Base-by-base conservation (phyloP, 371 early-diverging fungal genomes). In the Mortierella sp. region DNA sequence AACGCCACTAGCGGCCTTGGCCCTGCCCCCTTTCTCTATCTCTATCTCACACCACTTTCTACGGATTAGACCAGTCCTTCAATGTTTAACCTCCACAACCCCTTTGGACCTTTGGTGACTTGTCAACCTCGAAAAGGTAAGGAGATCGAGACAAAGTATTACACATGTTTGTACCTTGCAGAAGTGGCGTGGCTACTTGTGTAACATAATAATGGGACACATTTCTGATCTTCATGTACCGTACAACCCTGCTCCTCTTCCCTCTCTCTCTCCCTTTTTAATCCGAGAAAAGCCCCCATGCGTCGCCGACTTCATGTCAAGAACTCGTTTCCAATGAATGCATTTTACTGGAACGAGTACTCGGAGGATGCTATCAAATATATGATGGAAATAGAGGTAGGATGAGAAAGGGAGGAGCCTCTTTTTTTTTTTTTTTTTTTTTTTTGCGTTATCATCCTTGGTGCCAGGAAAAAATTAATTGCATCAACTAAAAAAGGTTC, bases 351-450 rank as follows among this genome's bases (percentile, higher is more conserved):
- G 77, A 48, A 67, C 12, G 77, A 76, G 52, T 76, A 76, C 21
- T 55, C 68, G 19, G 61, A 68, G 23, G 77, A 76, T 25, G 64
- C 77, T 11, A 47, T 76, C 26, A 61, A 60, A 7, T 72, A 76
- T 30, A 47, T 76, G 6, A 53, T 60, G 18, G 77, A 76, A 57
- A 72, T 76, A 29, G 77, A 76, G 68, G 77, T 71, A 72, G 23
- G 1, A 15, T 44, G 2, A 5, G 14, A 19, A n/a, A n/a, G n/a
- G n/a, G n/a, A n/a, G n/a, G n/a, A n/a, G n/a, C n/a, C 15, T 29
- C 12, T 12, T 14, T n/a, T 18, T 15, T 30, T 2, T n/a, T 12
- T 1, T 9, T 46, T 2, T 6, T 19, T 30, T 7, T n/a, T 2
- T 14, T 28, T 1, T 1, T 4, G 16, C 23, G 25, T 4, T n/a